These are phyloP conservation scores for Phytophthora rubi DNA, from an alignment of 352 stramenopile species.

Conservation along the genomic window DNA sequence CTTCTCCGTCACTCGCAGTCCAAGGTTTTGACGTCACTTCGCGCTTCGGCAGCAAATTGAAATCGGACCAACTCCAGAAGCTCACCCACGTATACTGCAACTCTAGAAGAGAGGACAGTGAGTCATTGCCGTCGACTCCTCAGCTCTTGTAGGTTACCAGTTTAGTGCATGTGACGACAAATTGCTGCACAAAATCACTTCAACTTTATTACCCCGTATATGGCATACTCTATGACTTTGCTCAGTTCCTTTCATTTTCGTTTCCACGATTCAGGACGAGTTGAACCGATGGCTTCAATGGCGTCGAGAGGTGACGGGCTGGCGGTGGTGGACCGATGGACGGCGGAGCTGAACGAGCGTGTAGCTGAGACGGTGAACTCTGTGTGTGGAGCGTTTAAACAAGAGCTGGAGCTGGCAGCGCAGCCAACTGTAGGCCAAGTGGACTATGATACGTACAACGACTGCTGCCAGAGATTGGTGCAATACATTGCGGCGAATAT, in stretches of 20 bases:
- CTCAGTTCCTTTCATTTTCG: not conserved
- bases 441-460: constrained; percentile 11
- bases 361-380: constrained; percentile 18
- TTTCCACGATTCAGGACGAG: not conserved
- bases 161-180: not conserved
- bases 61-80: constrained; percentile 55
- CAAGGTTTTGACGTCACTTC: constrained; percentile 45
- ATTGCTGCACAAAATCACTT: not conserved
- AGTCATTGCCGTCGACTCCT: not conserved
- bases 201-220: not conserved
- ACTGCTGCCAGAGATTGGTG: not conserved
- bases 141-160: constrained; percentile 8
- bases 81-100: constrained; percentile 75
- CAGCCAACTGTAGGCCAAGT: constrained; percentile 9
- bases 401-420: constrained; percentile 17
- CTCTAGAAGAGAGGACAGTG: constrained; percentile 27
- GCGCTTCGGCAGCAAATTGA: constrained; percentile 49
- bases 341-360: constrained; percentile 10
- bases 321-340: constrained; percentile 11
- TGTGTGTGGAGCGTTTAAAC: constrained; percentile 14
- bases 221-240: constrained; percentile 1
- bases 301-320: constrained; percentile 2
- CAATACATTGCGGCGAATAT: constrained; percentile 1
- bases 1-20: constrained; percentile 43
- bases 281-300: not conserved